Percentiles rank a stretch among this genome's conserved stretches.
Conservation (phyloP, 495 filamentous ascomycete genomes). For the Cercophora scortea region DNA sequence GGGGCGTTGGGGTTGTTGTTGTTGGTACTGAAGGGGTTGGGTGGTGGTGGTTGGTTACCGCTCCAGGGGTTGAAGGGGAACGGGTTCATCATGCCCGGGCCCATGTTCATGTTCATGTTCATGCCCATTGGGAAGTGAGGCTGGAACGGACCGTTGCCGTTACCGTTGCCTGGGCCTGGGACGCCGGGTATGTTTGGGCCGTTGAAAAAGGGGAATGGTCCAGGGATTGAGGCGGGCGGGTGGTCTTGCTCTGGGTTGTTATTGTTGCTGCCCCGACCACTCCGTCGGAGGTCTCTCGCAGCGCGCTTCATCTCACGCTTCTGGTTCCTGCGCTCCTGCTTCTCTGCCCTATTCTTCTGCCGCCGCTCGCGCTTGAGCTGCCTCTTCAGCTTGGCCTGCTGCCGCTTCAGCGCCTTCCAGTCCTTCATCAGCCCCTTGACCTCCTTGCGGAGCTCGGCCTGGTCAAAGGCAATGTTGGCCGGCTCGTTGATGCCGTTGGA, state of each 20-base stretch:
- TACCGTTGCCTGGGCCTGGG: no score
- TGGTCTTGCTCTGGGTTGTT: neutral
- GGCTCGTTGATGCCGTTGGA: slow-evolving; percentile 6
- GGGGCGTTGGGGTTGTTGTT: neutral
- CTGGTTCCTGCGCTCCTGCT: slow-evolving; percentile 17
- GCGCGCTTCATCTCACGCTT: slow-evolving; percentile 19
- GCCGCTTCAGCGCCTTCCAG: slow-evolving; percentile 33
- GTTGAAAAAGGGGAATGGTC: no score
- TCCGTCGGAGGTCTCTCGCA: slow-evolving; percentile 4
- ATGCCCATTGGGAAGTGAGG: neutral
- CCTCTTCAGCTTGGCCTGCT: slow-evolving; percentile 23
- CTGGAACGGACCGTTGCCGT: neutral
- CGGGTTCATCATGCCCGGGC: neutral
- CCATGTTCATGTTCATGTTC: no score
- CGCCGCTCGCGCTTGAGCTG: slow-evolving; percentile 19
- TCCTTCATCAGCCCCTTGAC: slow-evolving; percentile 28
- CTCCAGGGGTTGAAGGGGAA: neutral
- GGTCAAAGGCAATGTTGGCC: slow-evolving; percentile 9
- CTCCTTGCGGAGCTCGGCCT: slow-evolving; percentile 27
- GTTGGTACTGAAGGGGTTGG: slow-evolving; percentile 5
- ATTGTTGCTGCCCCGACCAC: slow-evolving; percentile 2
- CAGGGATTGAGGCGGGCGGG: no score
- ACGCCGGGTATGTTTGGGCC: neutral
- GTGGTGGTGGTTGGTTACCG: neutral
- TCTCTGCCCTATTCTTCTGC: slow-evolving; percentile 21